Conservation (phyloP, 2,329 filamentous ascomycete genomes). For the Botryosphaeria dothidea region DNA sequence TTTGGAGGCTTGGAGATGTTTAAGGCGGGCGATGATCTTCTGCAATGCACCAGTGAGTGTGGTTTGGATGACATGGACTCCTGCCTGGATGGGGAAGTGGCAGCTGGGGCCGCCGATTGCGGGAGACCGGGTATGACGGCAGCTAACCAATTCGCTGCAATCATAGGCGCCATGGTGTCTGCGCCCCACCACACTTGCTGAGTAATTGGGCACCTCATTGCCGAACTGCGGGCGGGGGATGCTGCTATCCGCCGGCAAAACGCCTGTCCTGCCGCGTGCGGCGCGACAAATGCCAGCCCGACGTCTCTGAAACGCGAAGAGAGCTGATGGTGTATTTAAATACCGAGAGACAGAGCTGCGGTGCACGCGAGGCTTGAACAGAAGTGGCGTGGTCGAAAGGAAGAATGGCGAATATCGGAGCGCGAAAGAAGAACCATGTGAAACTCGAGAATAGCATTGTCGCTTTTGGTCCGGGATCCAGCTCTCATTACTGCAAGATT, state of each 20-base stretch:
- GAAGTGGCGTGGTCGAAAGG: background rate
- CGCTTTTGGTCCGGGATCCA: background rate
- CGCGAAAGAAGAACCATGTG: background rate
- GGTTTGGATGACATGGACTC: background rate
- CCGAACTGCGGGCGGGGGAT: background rate
- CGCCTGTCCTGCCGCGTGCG: background rate
- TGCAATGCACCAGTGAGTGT: conserved; percentile 3
- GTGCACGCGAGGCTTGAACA: background rate
- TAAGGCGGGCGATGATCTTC: background rate
- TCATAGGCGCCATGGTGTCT: background rate
- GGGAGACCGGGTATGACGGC: conserved; percentile 19
- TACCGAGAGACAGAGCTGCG: no score
- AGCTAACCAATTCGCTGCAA: conserved; percentile 1
- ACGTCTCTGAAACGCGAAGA: background rate
- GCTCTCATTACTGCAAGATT: background rate
- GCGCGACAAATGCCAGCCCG: no score
- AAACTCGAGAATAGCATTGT: background rate
- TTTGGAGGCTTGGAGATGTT: background rate
- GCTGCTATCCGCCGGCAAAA: background rate
- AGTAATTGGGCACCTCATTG: no score
- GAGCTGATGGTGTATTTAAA: background rate
- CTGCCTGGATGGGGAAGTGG: background rate
- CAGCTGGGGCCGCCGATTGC: no score
- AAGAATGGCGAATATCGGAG: background rate
- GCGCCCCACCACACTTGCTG: background rate